A percentile compares a stretch with the other conserved stretches of the same genome.
Conservation (phyloP, 257 asterid genomes). For the Buddleja alternifolia region DNA sequence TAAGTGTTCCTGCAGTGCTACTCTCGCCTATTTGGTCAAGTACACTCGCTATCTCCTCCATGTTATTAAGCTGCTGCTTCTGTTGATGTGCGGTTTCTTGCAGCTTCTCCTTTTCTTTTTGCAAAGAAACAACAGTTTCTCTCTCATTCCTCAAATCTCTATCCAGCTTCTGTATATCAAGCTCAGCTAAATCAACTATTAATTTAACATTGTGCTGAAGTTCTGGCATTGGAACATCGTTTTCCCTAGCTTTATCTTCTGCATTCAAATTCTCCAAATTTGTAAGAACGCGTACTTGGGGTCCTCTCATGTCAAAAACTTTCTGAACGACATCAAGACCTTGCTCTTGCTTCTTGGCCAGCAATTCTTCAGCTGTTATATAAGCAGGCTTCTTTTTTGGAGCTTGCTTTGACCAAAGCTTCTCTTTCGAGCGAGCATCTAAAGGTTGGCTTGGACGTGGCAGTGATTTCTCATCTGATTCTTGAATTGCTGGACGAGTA, state of each 20-base stretch:
- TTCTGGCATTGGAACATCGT: constrained; percentile 88
- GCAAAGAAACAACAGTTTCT: constrained; percentile 82
- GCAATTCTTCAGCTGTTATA: constrained; percentile 75
- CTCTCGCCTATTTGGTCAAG: constrained; percentile 63
- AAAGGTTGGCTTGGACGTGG: constrained; percentile 43
- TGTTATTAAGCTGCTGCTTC: constrained; percentile 67
- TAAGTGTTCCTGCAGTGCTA: constrained; percentile 62
- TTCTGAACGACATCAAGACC: constrained; percentile 79
- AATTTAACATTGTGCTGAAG: constrained; percentile 83
- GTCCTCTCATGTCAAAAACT: constrained; percentile 96
- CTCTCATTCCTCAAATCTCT: constrained; percentile 83
- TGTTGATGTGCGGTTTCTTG: constrained; percentile 61
- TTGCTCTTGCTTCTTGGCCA: constrained; percentile 78
- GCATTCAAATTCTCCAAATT: constrained; percentile 86
- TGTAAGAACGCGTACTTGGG: constrained; percentile 89
- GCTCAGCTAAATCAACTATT: constrained; percentile 75
- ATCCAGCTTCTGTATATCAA: constrained; percentile 79
- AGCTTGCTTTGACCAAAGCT: constrained; percentile 80
- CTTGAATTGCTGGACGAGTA: constrained; percentile 47
- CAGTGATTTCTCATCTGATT: constrained; percentile 46
- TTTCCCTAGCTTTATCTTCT: constrained; percentile 75
- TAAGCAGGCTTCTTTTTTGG: constrained; percentile 58
- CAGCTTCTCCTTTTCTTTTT: constrained; percentile 78
- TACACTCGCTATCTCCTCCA: constrained; percentile 56
- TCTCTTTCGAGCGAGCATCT: constrained; percentile 53